Base-by-base conservation (phyloP, 2,329 filamentous ascomycete species). In the Fusarium aywerte region DNA sequence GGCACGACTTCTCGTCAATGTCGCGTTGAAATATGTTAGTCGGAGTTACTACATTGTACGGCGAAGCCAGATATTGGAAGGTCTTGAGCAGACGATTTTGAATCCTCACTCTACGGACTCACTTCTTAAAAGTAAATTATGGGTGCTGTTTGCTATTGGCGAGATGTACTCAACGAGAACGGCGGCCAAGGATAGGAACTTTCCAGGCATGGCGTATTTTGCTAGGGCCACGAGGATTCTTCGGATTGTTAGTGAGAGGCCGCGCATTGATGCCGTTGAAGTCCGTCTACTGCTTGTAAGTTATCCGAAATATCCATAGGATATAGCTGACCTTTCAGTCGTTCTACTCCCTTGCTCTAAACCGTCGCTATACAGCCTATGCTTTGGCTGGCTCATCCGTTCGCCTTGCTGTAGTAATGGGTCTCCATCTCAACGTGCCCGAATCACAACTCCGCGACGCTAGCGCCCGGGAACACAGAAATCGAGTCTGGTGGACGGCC, bases 191-290 rank as follows among this genome's bases (percentile, higher is more conserved):
- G 76, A 75, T 9, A 67, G 71, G 11, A 68, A 74, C 1, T 81
- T 83, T 49, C 82, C 82, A 1, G 82, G 82, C 0, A 69, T 83
- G 50, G 61, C 67, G 1, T 84, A 83, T 40, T 84, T 81, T 68
- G 76, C 77, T 0, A 73, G 77, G 4, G 80, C 81, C 0, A 80
- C 76, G 6, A 73, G 75, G 12, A 71, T 82, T 8, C 70, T 82
- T 0, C 74, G 76, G 0, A 76, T 81, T 15, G 70, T 80, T 1
- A 76, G 77, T 32, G 82, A 84, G 45, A 70, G 82, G 1, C 81
- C 82, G 0, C 74, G 75, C 1, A 72, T 83, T 12, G 80, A 82
- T 9, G 72, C 79, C 4, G 76, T 84, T 10, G 82, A 84, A 63
- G 75, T 80, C 3, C 65, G 80, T 8, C 67, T 83, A 2, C 74